Base-by-base conservation (phyloP, 805 yeast genomes). In the Middelhovenomyces tepae region DNA sequence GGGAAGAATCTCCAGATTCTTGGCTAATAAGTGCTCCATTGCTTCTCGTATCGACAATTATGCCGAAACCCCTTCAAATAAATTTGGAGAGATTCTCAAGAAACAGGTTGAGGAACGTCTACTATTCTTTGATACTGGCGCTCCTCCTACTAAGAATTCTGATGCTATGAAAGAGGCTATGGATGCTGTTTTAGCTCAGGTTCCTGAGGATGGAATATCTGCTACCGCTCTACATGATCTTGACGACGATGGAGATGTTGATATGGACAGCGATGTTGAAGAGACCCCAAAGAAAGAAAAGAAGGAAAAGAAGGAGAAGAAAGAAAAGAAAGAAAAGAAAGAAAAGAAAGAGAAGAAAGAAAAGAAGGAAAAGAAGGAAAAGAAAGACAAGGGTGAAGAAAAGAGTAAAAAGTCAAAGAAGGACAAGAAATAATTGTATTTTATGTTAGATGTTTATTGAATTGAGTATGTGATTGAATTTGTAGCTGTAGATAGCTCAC, bases 1-100 rank as follows among this genome's bases (percentile, higher is more conserved):
- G 77, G 98, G 98, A 64, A 81, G 97, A 73, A 91, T 91, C 49
- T 89, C 98, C 31, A 81, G 98, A 68, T 91, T 87, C 67, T 71
- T 91, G 64, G 98, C 98, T 47, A 91, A 91, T 80, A 91, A 91
- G 67, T 89, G 97, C 75, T 81, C 98, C 26, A 89, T 91, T 66
- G 98, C 98, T 40, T 85, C 95, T 33, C 85, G 98, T 74, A 89
- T 91, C 54, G 98, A 91, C 67, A 85, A 85, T 68, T 91, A 85
- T 64, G 80, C 95, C 37, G 98, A 91, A 59, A 83, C 79, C 59
- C 96, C 98, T 53, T 70, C 85, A 28, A 81, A 79, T 42, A 83
- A 75, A 34, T 91, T 91, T 51, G 98, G 98, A 60, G 69, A 74
- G 50, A 78, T 87, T 36, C 75, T 91, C 62, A 87, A 85, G 72